phyloP scores from a whole-genome alignment of 495 filamentous ascomycete genomes.

The Glutinoglossum americanum region DNA sequence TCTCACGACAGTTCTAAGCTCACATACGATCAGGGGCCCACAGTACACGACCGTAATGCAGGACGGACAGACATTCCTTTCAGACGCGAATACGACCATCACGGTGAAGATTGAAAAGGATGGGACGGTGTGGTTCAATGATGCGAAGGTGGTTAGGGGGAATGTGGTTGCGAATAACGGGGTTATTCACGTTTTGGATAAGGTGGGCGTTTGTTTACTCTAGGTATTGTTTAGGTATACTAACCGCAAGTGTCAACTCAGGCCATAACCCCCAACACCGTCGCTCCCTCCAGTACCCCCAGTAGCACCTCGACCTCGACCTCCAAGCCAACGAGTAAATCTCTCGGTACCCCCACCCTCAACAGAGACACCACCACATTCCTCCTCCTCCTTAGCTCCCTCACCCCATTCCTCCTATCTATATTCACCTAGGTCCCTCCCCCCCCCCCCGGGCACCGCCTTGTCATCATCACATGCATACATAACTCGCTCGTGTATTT shows the following conservation, averaged over 20 bases:
- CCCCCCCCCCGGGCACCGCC: too few relatives aligned
- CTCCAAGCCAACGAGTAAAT: background rate
- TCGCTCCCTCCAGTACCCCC: background rate
- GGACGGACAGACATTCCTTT: constrained; percentile 1
- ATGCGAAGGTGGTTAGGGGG: constrained; percentile 5
- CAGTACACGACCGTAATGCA: constrained; percentile 6
- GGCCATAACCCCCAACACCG: background rate
- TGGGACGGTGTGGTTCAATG: constrained; percentile 6
- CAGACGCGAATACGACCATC: background rate
- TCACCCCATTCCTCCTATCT: too few relatives aligned
- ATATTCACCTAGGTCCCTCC: too few relatives aligned
- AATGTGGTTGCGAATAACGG: constrained; percentile 6
- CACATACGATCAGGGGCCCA: background rate
- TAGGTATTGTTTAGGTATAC: background rate
- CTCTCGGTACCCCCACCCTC: background rate
- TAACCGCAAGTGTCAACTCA: background rate
- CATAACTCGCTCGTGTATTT: too few relatives aligned
- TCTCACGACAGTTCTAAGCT: background rate
- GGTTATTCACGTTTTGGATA: constrained; percentile 5
- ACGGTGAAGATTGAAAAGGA: constrained; percentile 2
- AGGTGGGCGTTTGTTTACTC: background rate
- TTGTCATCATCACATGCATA: too few relatives aligned
- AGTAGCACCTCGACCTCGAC: background rate
- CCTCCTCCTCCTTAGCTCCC: too few relatives aligned
- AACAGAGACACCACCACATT: too few relatives aligned